Evolutionary conservation across 2,329 filamentous ascomycete species (phyloP).

Genomic region (Epichloe scottii): DNA sequence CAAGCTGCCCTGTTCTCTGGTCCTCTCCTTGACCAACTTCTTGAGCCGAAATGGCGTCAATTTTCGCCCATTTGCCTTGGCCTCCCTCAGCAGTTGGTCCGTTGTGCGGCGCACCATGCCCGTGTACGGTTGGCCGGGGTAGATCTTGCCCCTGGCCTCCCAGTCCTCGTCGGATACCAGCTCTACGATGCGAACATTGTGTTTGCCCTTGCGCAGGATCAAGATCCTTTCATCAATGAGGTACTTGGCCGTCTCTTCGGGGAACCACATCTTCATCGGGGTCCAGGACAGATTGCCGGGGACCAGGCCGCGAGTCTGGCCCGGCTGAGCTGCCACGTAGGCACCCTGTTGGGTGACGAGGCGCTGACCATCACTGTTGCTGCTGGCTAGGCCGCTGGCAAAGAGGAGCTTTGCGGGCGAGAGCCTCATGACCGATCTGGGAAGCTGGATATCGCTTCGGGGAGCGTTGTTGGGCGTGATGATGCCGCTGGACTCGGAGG

Average conservation of each 20-base stretch:
- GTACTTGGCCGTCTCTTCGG: slow-evolving; percentile 44
- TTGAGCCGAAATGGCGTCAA: slow-evolving; percentile 17
- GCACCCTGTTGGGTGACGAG: slow-evolving; percentile 42
- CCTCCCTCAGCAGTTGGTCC: slow-evolving; percentile 23
- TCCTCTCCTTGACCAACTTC: slow-evolving; percentile 15
- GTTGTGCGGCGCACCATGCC: slow-evolving; percentile 34
- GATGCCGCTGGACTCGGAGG: slow-evolving; percentile 17
- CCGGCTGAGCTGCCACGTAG: slow-evolving; percentile 45
- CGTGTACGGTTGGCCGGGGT: slow-evolving; percentile 40
- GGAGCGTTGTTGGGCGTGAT: slow-evolving; percentile 35
- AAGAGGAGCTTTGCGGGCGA: slow-evolving; percentile 47
- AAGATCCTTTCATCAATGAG: slow-evolving; percentile 47
- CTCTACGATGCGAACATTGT: slow-evolving; percentile 49
- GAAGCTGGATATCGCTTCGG: slow-evolving; percentile 44
- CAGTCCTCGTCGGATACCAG: slow-evolving; percentile 45
- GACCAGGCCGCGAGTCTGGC: slow-evolving; percentile 29
- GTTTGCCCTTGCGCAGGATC: slow-evolving; percentile 50
- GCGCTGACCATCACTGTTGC: slow-evolving; percentile 45
- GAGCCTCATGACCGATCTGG: slow-evolving; percentile 40
- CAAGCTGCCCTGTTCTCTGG: slow-evolving; percentile 9
- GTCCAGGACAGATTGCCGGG: slow-evolving; percentile 46
- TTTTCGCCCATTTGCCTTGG: slow-evolving; percentile 18
- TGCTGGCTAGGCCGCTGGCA: slow-evolving; percentile 45
- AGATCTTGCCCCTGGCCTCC: slow-evolving; percentile 32
- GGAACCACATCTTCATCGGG: slow-evolving; percentile 46